Percentiles rank a stretch among this genome's conserved stretches.
phyloP scores from a whole-genome alignment of 352 stramenopile genomes.

The Albugo candida region DNA sequence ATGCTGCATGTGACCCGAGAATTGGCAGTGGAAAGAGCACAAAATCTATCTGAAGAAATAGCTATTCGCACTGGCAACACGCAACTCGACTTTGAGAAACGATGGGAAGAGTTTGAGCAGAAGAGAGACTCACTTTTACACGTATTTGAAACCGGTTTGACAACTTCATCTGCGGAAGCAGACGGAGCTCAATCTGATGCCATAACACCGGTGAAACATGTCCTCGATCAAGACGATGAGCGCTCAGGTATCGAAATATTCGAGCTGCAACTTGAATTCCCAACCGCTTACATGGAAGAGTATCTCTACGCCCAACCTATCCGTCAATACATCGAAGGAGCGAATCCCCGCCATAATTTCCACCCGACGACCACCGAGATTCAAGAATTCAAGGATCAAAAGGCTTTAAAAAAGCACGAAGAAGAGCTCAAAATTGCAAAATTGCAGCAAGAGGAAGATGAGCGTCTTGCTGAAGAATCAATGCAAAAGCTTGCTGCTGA shows the following conservation, averaged over 20 bases:
- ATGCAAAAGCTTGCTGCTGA: slow-evolving; percentile 30
- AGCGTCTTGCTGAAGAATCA: slow-evolving; percentile 22
- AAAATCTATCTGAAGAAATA: slow-evolving; percentile 29
- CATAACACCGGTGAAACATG: neutral
- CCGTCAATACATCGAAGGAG: slow-evolving; percentile 57
- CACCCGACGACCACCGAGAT: slow-evolving; percentile 58
- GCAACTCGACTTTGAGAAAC: slow-evolving; percentile 22
- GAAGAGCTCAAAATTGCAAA: slow-evolving; percentile 19
- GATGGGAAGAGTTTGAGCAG: slow-evolving; percentile 28
- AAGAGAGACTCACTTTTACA: slow-evolving; percentile 21
- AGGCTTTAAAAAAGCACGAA: slow-evolving; percentile 22
- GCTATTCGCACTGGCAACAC: slow-evolving; percentile 42
- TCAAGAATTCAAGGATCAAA: slow-evolving; percentile 19
- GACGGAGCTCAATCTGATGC: no score
- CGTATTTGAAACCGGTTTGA: slow-evolving; percentile 37
- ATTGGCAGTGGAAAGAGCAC: slow-evolving; percentile 34
- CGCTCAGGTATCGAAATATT: slow-evolving; percentile 32
- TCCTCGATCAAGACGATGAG: slow-evolving; percentile 5
- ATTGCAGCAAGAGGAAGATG: slow-evolving; percentile 23
- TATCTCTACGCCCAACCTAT: slow-evolving; percentile 24
- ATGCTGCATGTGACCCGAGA: slow-evolving; percentile 24
- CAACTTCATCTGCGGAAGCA: no score
- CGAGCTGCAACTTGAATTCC: slow-evolving; percentile 27
- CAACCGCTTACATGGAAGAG: slow-evolving; percentile 21
- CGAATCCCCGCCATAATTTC: slow-evolving; percentile 56